phyloP scores from a whole-genome alignment of 2,329 filamentous ascomycete genomes.

The Alternaria sp. region DNA sequence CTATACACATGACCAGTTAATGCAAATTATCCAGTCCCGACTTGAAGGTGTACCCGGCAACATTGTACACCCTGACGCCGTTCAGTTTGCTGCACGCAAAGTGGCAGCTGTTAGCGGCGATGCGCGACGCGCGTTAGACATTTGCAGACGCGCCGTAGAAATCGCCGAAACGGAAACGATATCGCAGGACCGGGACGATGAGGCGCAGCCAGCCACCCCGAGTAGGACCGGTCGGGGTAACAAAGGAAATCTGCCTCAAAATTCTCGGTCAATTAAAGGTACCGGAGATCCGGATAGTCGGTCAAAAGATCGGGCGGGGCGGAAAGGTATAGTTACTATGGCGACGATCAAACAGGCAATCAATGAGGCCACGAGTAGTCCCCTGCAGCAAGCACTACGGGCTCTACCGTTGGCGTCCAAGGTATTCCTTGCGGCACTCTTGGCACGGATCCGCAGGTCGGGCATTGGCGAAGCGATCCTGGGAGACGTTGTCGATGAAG shows the following conservation, averaged over 20 bases:
- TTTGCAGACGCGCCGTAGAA: slow-evolving; percentile 93
- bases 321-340: slow-evolving; percentile 78
- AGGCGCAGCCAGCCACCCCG: slow-evolving; percentile 65
- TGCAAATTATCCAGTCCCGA: slow-evolving; percentile 96
- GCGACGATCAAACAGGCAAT: slow-evolving; percentile 94
- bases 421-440: slow-evolving; percentile 82
- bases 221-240: slow-evolving; percentile 63
- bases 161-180: slow-evolving; percentile 81
- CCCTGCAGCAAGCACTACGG: slow-evolving; percentile 87
- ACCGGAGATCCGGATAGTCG: slow-evolving; percentile 32
- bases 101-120: slow-evolving; percentile 97
- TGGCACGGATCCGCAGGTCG: slow-evolving; percentile 80
- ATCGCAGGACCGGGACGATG: slow-evolving; percentile 40
- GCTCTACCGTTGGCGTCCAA: slow-evolving; percentile 83
- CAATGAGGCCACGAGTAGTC: slow-evolving; percentile 91
- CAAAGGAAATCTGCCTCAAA: slow-evolving; percentile 37
- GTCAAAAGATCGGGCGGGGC: slow-evolving; percentile 37
- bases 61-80: slow-evolving; percentile 89
- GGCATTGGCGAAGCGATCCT: slow-evolving; percentile 88
- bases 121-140: slow-evolving; percentile 89
- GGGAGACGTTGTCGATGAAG: slow-evolving; percentile 89
- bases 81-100: slow-evolving; percentile 96
- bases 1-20: slow-evolving; percentile 96
- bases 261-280: slow-evolving; percentile 27
- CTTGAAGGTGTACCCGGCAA: slow-evolving; percentile 87